Conservation (phyloP, 495 filamentous ascomycete species). For the Daldinia vernicosa region DNA sequence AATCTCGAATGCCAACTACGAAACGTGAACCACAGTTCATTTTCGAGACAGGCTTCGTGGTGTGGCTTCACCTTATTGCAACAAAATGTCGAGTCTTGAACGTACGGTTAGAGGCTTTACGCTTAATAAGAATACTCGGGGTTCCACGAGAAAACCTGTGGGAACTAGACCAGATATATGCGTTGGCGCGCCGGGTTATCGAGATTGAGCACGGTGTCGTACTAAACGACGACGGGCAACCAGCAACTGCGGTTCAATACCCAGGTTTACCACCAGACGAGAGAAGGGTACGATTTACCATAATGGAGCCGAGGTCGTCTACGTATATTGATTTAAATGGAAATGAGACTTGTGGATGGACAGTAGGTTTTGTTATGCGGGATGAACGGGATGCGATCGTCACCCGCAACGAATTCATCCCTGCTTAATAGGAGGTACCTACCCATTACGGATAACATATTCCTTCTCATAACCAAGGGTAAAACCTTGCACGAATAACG, state of each 20-base stretch:
- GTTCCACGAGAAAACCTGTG: conserved; percentile 45
- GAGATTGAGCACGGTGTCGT: conserved; percentile 48
- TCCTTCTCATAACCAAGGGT: background rate
- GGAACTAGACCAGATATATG: conserved; percentile 42
- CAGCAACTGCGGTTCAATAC: background rate
- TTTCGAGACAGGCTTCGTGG: conserved; percentile 57
- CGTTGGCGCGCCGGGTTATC: conserved; percentile 42
- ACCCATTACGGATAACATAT: background rate
- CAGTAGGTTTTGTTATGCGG: conserved; percentile 26
- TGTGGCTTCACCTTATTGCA: conserved; percentile 55
- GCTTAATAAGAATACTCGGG: conserved; percentile 33
- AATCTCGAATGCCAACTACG: conserved; percentile 22
- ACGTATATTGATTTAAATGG: conserved; percentile 8
- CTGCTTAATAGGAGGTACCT: too few relatives aligned
- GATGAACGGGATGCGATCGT: background rate
- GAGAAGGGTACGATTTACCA: conserved; percentile 25
- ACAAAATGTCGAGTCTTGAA: conserved; percentile 55
- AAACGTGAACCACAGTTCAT: conserved; percentile 48
- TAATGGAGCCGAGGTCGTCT: conserved; percentile 16
- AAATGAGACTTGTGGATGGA: conserved; percentile 25
- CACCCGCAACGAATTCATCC: conserved; percentile 17
- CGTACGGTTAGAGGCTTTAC: conserved; percentile 50
- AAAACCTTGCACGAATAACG: background rate
- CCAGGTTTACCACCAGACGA: conserved; percentile 29
- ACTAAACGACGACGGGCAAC: conserved; percentile 15